Conservation (phyloP, 1,139 yeast genomes). For the Blastobotrys elegans region DNA sequence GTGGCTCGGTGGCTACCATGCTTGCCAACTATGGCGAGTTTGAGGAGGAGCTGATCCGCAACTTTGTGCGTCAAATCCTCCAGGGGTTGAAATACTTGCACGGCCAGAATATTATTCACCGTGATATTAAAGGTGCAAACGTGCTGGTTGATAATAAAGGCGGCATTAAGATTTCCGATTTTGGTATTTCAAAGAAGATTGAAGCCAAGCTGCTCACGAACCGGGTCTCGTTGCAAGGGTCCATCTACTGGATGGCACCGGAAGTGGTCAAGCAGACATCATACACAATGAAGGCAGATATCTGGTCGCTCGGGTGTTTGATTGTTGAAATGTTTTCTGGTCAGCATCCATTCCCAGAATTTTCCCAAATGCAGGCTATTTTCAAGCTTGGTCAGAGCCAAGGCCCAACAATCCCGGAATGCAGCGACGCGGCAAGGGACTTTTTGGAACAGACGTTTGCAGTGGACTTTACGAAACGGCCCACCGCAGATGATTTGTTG, state of each 20-base stretch:
- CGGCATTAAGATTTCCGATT: conserved; percentile 85
- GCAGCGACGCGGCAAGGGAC: conserved; percentile 62
- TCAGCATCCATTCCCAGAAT: conserved; percentile 88
- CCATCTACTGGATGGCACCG: conserved; percentile 99
- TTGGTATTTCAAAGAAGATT: conserved; percentile 95
- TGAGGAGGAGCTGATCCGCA: conserved; percentile 78
- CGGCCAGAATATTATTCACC: conserved; percentile 83
- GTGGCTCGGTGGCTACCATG: conserved; percentile 90
- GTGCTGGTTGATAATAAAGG: conserved; percentile 87
- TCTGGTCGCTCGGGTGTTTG: conserved; percentile 91
- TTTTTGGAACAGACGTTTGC: conserved; percentile 68
- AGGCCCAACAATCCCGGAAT: conserved; percentile 70
- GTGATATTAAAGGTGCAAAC: conserved; percentile 95
- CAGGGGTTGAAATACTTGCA: conserved; percentile 79
- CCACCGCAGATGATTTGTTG: conserved; percentile 66
- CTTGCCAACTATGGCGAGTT: conserved; percentile 84
- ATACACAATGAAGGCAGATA: conserved; percentile 81
- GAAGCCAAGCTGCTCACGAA: conserved; percentile 71
- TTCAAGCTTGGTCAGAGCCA: conserved; percentile 85
- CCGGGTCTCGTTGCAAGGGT: conserved; percentile 95
- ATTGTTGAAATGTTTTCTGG: conserved; percentile 94
- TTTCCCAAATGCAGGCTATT: conserved; percentile 93
- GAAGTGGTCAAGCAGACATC: conserved; percentile 89
- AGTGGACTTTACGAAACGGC: conserved; percentile 65
- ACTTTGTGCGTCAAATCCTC: conserved; percentile 74